phyloP scores from a whole-genome alignment of 257 asterid species.

The Hygrophila difformis region DNA sequence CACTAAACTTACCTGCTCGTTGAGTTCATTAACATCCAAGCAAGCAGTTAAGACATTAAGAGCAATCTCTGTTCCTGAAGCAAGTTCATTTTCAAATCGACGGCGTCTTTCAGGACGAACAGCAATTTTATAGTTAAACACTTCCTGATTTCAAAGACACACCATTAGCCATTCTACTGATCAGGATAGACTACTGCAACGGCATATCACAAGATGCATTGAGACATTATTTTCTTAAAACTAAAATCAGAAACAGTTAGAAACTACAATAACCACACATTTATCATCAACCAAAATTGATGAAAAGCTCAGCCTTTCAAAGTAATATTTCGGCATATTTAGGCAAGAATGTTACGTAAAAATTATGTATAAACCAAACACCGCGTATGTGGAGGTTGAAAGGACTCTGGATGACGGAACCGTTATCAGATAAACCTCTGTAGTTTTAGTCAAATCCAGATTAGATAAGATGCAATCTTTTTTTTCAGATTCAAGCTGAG shows the following conservation, averaged over 20 bases:
- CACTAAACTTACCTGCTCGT: constrained; percentile 63
- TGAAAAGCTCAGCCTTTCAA: too few species aligned
- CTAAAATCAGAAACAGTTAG: constrained; percentile 7
- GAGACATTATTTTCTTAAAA: not conserved
- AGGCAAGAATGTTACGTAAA: too few species aligned
- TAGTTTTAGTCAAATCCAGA: not conserved
- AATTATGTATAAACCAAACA: not conserved
- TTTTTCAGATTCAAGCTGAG: not conserved
- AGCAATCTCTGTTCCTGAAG: constrained; percentile 69
- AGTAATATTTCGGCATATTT: too few species aligned
- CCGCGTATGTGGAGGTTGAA: constrained; percentile 5
- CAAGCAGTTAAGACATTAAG: constrained; percentile 84
- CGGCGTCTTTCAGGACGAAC: constrained; percentile 99
- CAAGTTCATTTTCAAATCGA: constrained; percentile 76
- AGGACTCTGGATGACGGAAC: constrained; percentile 6
- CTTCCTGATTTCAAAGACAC: constrained; percentile 59
- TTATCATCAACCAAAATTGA: too few species aligned
- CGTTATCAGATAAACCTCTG: not conserved
- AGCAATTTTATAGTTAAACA: constrained; percentile 87
- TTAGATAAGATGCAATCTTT: constrained; percentile 3
- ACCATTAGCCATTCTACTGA: constrained; percentile 1
- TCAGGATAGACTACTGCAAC: not conserved
- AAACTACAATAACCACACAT: constrained; percentile 2
- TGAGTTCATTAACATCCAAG: constrained; percentile 62
- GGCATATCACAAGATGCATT: not conserved